These are phyloP conservation scores for Aspergillus sp. DNA, from an alignment of 2,329 filamentous ascomycete genomes.

Conservation along the genomic window DNA sequence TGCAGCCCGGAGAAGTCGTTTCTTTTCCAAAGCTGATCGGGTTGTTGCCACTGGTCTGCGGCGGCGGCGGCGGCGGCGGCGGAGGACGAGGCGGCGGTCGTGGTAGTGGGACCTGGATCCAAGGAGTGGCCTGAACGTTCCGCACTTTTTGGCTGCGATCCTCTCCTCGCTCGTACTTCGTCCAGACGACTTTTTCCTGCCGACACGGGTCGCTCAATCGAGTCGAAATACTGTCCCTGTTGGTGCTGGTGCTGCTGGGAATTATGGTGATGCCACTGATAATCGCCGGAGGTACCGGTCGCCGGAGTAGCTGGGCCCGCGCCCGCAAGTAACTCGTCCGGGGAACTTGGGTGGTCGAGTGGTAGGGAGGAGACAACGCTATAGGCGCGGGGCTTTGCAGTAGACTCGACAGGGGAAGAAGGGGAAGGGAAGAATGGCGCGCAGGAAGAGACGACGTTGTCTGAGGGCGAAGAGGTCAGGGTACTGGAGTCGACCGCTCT, in stretches of 20 bases:
- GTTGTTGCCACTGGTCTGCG: background rate
- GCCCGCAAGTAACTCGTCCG: slow-evolving; percentile 8
- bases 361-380: slow-evolving; percentile 20
- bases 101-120: background rate
- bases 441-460: background rate
- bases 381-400: slow-evolving; percentile 15
- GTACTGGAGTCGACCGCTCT: slow-evolving; percentile 13
- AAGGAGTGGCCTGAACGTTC: background rate
- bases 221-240: background rate
- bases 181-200: background rate
- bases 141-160: background rate
- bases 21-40: background rate
- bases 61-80: background rate
- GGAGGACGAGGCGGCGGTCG: background rate
- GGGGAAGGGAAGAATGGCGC: slow-evolving; percentile 11
- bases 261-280: background rate
- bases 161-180: background rate
- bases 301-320: slow-evolving; percentile 4
- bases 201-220: background rate
- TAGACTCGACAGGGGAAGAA: slow-evolving; percentile 14
- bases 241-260: background rate
- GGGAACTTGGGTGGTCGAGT: slow-evolving; percentile 9
- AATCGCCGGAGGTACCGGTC: slow-evolving; percentile 7
- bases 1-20: too few relatives aligned
- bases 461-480: slow-evolving; percentile 1